Evolutionary conservation across 75 land plant genomes (phyloP).

Genomic region (Cryptomeria japonica): DNA sequence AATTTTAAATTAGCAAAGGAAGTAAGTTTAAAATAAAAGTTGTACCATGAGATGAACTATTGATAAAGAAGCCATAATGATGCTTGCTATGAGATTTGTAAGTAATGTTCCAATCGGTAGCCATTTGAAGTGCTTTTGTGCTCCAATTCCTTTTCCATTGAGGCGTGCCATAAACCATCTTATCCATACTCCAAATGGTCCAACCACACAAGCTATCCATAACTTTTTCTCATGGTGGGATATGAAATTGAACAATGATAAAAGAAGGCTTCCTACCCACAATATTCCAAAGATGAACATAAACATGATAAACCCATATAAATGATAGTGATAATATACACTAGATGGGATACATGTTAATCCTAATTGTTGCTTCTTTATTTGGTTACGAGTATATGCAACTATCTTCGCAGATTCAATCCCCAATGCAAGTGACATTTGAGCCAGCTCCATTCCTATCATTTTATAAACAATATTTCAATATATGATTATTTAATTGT

Average conservation of each 20-base stretch:
- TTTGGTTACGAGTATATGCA: neutral
- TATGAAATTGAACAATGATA: no score
- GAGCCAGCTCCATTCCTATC: constrained; percentile 35
- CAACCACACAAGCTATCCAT: no score
- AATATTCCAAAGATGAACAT: constrained; percentile 22
- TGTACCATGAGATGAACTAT: constrained; percentile 43
- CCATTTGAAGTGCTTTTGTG: constrained; percentile 52
- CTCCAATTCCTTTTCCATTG: constrained; percentile 77
- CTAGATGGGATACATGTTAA: constrained; percentile 4
- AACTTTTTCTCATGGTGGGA: no score
- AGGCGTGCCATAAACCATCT: constrained; percentile 77
- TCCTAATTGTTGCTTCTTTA: neutral
- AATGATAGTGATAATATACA: constrained; percentile 15
- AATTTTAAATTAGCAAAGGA: neutral
- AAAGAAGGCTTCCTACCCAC: no score
- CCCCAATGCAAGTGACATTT: constrained; percentile 33
- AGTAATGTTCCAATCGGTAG: constrained; percentile 71
- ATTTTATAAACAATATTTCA: neutral
- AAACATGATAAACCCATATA: constrained; percentile 29
- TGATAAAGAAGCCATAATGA: constrained; percentile 61
- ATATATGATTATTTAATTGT: neutral
- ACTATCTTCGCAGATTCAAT: constrained; percentile 33
- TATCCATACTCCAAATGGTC: constrained; percentile 86
- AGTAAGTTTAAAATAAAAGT: neutral
- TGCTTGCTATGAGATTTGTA: constrained; percentile 36